Conservation (phyloP, 2,329 filamentous ascomycete genomes). For the Epichloe elymi region DNA sequence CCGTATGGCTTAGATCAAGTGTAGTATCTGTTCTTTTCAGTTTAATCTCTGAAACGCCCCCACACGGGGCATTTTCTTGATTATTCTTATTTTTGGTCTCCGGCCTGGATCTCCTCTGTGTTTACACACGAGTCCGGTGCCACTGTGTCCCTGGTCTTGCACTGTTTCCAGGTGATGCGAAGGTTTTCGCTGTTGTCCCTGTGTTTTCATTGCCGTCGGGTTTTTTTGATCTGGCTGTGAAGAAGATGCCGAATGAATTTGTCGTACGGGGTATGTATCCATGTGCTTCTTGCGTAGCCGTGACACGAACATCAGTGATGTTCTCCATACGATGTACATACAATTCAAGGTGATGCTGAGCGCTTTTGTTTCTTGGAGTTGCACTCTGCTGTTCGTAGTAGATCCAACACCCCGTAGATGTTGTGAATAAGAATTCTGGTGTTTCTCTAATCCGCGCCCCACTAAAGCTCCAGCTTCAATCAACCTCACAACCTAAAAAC, state of each 20-base stretch:
- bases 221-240: not conserved
- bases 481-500: not conserved
- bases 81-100: constrained; percentile 55
- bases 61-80: constrained; percentile 51
- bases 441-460: not conserved
- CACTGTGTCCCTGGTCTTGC: constrained; percentile 30
- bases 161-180: constrained; percentile 29
- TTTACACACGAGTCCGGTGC: constrained; percentile 22
- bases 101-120: constrained; percentile 20
- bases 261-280: too few relatives aligned
- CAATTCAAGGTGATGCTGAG: too few relatives aligned
- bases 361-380: not conserved
- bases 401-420: not conserved
- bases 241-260: constrained; percentile 16
- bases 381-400: not conserved
- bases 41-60: constrained; percentile 85
- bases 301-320: too few relatives aligned
- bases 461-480: not conserved
- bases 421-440: too few relatives aligned
- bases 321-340: too few relatives aligned
- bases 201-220: constrained; percentile 20
- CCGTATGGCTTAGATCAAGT: constrained; percentile 73
- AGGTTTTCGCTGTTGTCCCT: constrained; percentile 13
- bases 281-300: too few relatives aligned
- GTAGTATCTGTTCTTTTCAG: constrained; percentile 95